Evolutionary conservation across 257 asterid species (phyloP).

Genomic region (Nicotiana tabacum): DNA sequence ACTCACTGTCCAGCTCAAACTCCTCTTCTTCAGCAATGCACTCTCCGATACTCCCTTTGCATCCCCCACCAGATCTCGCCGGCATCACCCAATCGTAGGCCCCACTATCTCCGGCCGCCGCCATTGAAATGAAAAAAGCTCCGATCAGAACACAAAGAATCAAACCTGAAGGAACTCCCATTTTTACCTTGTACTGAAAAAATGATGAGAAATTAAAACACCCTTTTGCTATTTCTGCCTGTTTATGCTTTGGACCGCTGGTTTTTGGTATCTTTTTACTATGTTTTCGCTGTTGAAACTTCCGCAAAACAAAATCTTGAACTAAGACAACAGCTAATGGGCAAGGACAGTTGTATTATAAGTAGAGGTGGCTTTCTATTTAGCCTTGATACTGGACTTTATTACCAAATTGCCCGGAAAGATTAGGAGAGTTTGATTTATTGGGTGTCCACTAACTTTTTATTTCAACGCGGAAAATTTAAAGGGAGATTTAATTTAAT

Average conservation of each 20-base stretch:
- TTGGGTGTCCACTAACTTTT: conserved; percentile 22
- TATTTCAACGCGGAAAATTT: conserved; percentile 13
- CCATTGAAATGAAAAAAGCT: conserved; percentile 17
- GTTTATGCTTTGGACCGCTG: background rate
- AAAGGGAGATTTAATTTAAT: background rate
- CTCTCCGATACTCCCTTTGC: conserved; percentile 54
- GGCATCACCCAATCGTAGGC: conserved; percentile 51
- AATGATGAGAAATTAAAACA: background rate
- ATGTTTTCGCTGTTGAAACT: background rate
- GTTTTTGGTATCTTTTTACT: background rate
- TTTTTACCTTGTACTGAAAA: background rate
- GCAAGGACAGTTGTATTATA: conserved; percentile 12
- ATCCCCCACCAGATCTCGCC: conserved; percentile 28
- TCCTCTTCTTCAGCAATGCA: conserved; percentile 53
- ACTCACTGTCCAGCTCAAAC: conserved; percentile 70
- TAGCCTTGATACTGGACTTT: background rate
- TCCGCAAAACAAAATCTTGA: background rate
- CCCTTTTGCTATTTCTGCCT: background rate
- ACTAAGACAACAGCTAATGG: background rate
- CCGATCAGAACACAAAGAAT: conserved; percentile 5
- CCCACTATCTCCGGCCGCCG: conserved; percentile 42
- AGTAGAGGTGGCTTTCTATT: background rate
- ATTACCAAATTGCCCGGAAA: conserved; percentile 20
- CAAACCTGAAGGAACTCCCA: conserved; percentile 13
- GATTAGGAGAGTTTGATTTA: background rate